These are phyloP conservation scores for Stemphylium lycopersici DNA, from an alignment of 2,329 filamentous ascomycete species.

Conservation along the genomic window DNA sequence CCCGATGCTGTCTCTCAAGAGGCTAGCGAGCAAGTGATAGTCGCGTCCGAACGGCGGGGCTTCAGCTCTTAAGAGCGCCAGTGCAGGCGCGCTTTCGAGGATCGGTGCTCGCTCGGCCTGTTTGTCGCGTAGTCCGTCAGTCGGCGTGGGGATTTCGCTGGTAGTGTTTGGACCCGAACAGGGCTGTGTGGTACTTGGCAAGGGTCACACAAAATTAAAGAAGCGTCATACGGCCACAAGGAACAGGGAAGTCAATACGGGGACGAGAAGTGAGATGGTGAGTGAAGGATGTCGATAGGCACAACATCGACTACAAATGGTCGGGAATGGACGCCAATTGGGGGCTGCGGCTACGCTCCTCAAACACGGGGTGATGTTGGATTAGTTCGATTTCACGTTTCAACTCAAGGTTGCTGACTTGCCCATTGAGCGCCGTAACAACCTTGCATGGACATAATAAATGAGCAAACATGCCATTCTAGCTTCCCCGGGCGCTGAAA, in stretches of 20 bases:
- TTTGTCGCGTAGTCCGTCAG: constrained; percentile 12
- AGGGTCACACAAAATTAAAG: constrained; percentile 28
- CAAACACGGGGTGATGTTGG: constrained; percentile 23
- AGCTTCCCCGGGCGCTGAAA: constrained; percentile 21
- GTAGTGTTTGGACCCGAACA: constrained; percentile 4
- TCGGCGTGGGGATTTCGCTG: constrained; percentile 9
- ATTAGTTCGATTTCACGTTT: constrained; percentile 21
- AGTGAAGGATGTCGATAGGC: constrained; percentile 18
- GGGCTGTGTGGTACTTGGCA: constrained; percentile 29
- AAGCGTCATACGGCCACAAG: constrained; percentile 15
- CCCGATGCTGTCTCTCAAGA: constrained; percentile 25
- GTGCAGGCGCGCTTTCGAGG: constrained; percentile 6
- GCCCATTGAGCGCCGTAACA: constrained; percentile 12
- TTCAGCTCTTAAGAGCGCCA: constrained; percentile 18
- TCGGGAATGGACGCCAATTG: constrained; percentile 27
- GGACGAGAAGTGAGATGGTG: constrained; percentile 9
- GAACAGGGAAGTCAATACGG: constrained; percentile 7
- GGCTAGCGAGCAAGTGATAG: constrained; percentile 29
- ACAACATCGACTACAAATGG: constrained; percentile 1
- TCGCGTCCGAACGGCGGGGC: constrained; percentile 29
- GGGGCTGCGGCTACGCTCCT: constrained; percentile 25
- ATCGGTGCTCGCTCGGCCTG: constrained; percentile 18
- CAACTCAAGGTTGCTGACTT: constrained; percentile 16
- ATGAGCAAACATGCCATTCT: constrained; percentile 18
- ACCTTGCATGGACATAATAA: constrained; percentile 12